phyloP scores from a whole-genome alignment of 2,329 filamentous ascomycete genomes.

The Blumeria hordei region DNA sequence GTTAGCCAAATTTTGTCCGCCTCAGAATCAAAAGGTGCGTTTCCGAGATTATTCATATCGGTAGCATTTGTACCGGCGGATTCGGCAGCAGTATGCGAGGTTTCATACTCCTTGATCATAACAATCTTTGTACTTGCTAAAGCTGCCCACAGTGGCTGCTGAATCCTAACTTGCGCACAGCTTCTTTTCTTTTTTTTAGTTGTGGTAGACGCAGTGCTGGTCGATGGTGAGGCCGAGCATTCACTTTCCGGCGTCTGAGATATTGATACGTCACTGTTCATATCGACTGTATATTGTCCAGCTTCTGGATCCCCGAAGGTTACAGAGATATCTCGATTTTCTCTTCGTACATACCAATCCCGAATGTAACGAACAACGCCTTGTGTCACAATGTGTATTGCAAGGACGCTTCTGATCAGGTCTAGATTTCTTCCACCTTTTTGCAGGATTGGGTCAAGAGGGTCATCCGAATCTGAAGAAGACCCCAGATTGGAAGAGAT shows the following conservation, averaged over 20 bases:
- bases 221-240: constrained; percentile 6
- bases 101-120: constrained; percentile 73
- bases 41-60: constrained; percentile 54
- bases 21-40: constrained; percentile 46
- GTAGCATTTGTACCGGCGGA: constrained; percentile 50
- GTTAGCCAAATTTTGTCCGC: constrained; percentile 59
- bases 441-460: constrained; percentile 20
- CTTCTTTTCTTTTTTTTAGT: constrained; percentile 37
- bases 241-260: constrained; percentile 10
- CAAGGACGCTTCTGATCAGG: constrained; percentile 43
- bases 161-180: constrained; percentile 66
- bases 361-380: constrained; percentile 47
- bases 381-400: constrained; percentile 53
- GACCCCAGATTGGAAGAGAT: constrained; percentile 10
- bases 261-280: constrained; percentile 22
- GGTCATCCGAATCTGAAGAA: constrained; percentile 19
- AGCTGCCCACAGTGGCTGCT: constrained; percentile 84
- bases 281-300: constrained; percentile 25
- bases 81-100: constrained; percentile 54
- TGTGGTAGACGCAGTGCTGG: neutral
- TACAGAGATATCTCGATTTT: constrained; percentile 27
- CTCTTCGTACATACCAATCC: constrained; percentile 39
- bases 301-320: constrained; percentile 36
- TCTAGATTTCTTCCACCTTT: constrained; percentile 34
- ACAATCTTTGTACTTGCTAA: constrained; percentile 92